phyloP scores from a whole-genome alignment of 192 early-diverging fungal genomes.

The Coemansia aciculifera region DNA sequence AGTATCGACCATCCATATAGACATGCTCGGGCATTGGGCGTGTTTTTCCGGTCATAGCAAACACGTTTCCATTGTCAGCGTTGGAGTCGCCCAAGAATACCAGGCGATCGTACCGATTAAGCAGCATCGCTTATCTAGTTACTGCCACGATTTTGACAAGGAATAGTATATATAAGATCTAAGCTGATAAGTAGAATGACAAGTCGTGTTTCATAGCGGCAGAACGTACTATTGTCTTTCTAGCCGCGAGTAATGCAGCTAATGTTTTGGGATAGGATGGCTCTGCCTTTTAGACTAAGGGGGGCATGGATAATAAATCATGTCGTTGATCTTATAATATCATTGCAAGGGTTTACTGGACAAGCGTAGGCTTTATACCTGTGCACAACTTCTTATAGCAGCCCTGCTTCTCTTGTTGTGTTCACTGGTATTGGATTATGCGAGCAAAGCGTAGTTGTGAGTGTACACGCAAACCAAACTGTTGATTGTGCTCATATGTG shows the following conservation, averaged over 20 bases:
- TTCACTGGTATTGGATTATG: not conserved
- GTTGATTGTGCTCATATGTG: not conserved
- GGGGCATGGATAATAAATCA: not conserved
- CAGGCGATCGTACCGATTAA: conserved; percentile 27
- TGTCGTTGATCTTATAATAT: not conserved
- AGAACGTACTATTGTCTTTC: not conserved
- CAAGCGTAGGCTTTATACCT: not conserved
- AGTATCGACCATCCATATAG: conserved; percentile 48
- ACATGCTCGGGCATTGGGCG: conserved; percentile 23
- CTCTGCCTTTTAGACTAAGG: not conserved
- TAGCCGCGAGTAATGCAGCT: not conserved
- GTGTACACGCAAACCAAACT: not conserved
- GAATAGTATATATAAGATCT: not conserved
- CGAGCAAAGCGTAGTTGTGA: not conserved
- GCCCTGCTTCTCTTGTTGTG: not conserved
- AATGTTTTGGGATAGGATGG: conserved; percentile 7
- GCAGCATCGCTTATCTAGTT: conserved; percentile 8
- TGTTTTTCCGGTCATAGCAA: conserved; percentile 28
- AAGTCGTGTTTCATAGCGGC: not conserved
- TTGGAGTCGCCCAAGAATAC: conserved; percentile 53
- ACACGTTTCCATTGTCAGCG: conserved; percentile 47
- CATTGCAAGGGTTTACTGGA: not conserved
- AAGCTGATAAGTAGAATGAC: not conserved
- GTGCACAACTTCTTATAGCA: not conserved
- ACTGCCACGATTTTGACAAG: not conserved